These are phyloP conservation scores for Akanthomyces uredinophilus DNA, from an alignment of 2,329 filamentous ascomycete genomes.

Conservation along the genomic window DNA sequence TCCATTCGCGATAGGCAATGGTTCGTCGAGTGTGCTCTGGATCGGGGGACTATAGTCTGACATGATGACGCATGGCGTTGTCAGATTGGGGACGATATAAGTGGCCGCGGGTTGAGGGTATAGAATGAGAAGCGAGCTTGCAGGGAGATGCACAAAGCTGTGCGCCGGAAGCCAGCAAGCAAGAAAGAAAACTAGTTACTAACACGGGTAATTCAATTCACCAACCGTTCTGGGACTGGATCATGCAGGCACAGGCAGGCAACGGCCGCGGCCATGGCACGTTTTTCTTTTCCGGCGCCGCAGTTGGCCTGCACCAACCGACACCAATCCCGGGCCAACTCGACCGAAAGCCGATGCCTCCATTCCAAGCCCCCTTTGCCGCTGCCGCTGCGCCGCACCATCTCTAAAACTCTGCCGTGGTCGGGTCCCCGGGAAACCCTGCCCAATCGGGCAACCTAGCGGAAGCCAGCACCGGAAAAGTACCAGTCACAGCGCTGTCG, in stretches of 20 bases:
- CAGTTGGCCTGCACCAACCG: background rate
- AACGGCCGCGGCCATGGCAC: background rate
- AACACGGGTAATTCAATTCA: background rate
- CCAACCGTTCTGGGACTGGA: background rate
- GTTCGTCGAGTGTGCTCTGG: slow-evolving; percentile 6
- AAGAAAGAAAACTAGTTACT: background rate
- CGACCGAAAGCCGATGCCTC: slow-evolving; percentile 5
- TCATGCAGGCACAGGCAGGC: background rate
- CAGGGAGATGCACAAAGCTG: background rate
- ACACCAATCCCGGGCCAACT: slow-evolving; percentile 2
- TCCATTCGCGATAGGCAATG: slow-evolving; percentile 9
- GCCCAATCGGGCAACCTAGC: slow-evolving; percentile 2
- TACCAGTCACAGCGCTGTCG: background rate
- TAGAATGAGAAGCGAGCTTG: background rate
- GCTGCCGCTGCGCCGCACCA: background rate
- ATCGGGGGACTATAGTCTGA: slow-evolving; percentile 13
- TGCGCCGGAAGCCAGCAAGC: too few relatives aligned
- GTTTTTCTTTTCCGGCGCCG: background rate
- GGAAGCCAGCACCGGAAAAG: background rate
- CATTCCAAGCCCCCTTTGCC: slow-evolving; percentile 5
- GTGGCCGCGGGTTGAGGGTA: background rate
- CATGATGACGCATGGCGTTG: slow-evolving; percentile 12
- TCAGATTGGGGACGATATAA: slow-evolving; percentile 10
- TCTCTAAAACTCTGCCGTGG: background rate
- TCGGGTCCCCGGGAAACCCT: background rate